Base-by-base conservation (phyloP, 768 basidiomycete genomes). In the Psilocybe tampanensis region DNA sequence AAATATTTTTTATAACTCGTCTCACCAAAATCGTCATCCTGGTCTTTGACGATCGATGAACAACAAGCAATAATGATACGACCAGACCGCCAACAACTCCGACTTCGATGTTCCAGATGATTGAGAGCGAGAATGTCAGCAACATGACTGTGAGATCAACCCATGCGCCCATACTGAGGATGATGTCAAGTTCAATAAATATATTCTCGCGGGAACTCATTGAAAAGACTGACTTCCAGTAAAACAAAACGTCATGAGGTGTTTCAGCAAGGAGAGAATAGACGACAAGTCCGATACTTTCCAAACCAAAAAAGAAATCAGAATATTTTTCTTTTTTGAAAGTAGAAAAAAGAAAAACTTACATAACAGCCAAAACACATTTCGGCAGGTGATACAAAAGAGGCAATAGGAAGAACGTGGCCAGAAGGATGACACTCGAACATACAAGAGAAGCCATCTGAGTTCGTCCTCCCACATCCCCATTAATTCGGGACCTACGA, bases 51-150 rank as follows among this genome's bases (percentile, higher is more conserved):
- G 94, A 94, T 33, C 93, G 88, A 61, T 89, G 88, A 3, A 98
- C 92, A 45, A 97, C 93, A 29, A 98, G 80, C 0, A 98, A 75
- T 39, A 98, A 80, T 29, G 94, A 94, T 55, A 95, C 85, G 41
- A 94, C 85, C 60, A 98, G 76, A 60, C 92, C 92, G 62, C 92
- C 86, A n/a, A 90, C 84, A 42, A 98, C 86, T 13, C 96, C 96
- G 53, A 93, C 86, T 77, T 98, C 95, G 54, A 98, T 86, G 61
- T 89, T 87, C 86, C 93, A 95, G 21, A 97, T 71, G 54, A 97
- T 86, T 2, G 94, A 94, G 52, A 92, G 83, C 60, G 88, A 64
- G 72, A 98, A 97, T 0, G 97, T 98, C 50, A 95, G 80, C 19
- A 77, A 74, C 90, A 98, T 94, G 66, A 98, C 83, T 5, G 83